Evolutionary conservation across 2,329 filamentous ascomycete species (phyloP), one percentile per base, ranked within the genome.

Genomic region (Colletotrichum noveboracense): DNA sequence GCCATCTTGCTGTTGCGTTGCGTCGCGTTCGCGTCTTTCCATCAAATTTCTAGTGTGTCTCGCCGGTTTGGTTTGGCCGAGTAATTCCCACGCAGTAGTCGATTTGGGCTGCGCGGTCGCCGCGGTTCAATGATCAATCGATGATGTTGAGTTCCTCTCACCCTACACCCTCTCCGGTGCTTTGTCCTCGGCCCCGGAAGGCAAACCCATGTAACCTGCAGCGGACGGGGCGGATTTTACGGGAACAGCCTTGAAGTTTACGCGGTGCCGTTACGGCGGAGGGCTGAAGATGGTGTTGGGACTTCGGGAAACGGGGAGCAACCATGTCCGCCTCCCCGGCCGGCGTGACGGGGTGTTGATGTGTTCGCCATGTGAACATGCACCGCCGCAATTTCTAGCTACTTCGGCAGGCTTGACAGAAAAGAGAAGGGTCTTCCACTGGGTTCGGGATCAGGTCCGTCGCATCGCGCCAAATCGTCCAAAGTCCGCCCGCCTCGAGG

Each of bases 251-350:
- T 62, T 48, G 67, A 43, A 70, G 61, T 21, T 61, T 21, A 52
- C 67, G 67, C 26, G 24, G 36, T 66, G 28, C 30, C 26, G 7
- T n/a, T 43, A 56, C 14, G 65, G 43, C 30, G 56, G 62, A 48
- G 36, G 30, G 55, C 21, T 32, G 16, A 26, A 58, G 30, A 24
- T 70, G 28, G 12, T 65, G 60, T 36, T 14, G 43, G 43, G 43
- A 21, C 28, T 32, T 71, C 68, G 68, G 68, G 26, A 65, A 21
- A 74, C 73, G 73, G 73, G 73, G 70, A 68, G 66, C 34, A 68
- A 66, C 74, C 74, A 76, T 74, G 74, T 69, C 70, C 65, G 74
- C 34, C 28, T 43, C 61, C 43, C 70, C 36, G 70, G 28, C 43
- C 64, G 21, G 60, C 60, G 21, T 16, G 34, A 52, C n/a, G 64